Base-by-base conservation (phyloP, 75 land plant species). In the Ceratopteris richardii region DNA sequence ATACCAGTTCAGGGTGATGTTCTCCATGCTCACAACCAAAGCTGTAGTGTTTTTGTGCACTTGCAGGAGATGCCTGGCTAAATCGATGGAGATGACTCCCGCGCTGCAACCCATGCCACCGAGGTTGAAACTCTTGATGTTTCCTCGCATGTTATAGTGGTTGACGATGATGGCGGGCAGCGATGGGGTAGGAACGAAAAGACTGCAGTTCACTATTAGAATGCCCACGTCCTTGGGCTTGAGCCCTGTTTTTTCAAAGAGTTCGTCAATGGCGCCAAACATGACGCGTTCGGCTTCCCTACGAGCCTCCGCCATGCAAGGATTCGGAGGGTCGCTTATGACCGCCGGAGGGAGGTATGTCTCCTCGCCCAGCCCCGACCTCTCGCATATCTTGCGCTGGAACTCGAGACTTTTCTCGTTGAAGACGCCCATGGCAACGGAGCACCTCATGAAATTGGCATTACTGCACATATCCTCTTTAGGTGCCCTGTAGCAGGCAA, bases 1-100 rank as follows among this genome's bases (percentile, higher is more conserved):
- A 46, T 77, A 77, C 73, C 66, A 67, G 50, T 75, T 77, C 30
- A 56, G 28, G 12, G 80, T 77, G 20, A 77, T 77, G 43, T 75
- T 77, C 60, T 77, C 80, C 65, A 65, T 74, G 63, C 73, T 75
- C 0, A 77, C 72, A 0, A 77, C 42, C 42, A 40, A 10, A 9
- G 42, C 42, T n/a, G n/a, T n/a, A n/a, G n/a, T n/a, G n/a, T n/a
- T n/a, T n/a, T n/a, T n/a, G n/a, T n/a, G n/a, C n/a, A n/a, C n/a
- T n/a, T n/a, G n/a, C n/a, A n/a, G n/a, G n/a, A n/a, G n/a, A n/a
- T 27, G 24, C 58, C 44, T 40, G 20, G 61, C 61, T 4, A 58
- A 13, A 37, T 58, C 61, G 4, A 39, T 20, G 14, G 61, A 48
- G n/a, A 61, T 47, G n/a, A 61, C 58, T 3, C 63, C 63, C 14